These are phyloP conservation scores for Parsonsia alboflavescens DNA, from an alignment of 257 asterid species.

Conservation along the genomic window DNA sequence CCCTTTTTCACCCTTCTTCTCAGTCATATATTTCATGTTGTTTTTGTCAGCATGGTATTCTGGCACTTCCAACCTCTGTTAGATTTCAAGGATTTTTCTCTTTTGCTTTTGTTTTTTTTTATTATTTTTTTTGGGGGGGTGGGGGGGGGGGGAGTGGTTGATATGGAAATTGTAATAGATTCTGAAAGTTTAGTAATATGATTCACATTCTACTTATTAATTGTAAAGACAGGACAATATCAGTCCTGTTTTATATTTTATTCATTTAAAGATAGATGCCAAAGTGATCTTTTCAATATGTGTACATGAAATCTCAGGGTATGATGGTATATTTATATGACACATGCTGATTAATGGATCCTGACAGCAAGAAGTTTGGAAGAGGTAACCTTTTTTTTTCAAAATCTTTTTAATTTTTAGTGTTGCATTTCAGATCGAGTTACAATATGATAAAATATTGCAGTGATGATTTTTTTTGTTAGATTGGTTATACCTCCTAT, in stretches of 20 bases:
- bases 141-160: background rate
- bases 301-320: conserved; percentile 27
- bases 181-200: background rate
- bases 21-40: background rate
- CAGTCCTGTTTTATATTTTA: background rate
- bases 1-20: background rate
- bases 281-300: background rate
- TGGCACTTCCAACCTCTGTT: background rate
- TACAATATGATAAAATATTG: background rate
- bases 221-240: background rate
- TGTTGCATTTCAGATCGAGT: background rate
- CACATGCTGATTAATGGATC: conserved; percentile 75
- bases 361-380: conserved; percentile 84
- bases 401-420: background rate
- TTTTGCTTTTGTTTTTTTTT: background rate
- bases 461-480: background rate
- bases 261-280: background rate
- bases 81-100: background rate
- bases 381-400: conserved; percentile 52
- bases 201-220: background rate
- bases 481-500: background rate
- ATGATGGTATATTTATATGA: conserved; percentile 40
- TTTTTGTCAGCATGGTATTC: background rate
- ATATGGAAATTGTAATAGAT: background rate
- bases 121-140: background rate